Percentiles rank a stretch among this genome's conserved stretches.
Evolutionary conservation across 257 asterid species (phyloP).

Genomic region (Solanum appendiculatum): DNA sequence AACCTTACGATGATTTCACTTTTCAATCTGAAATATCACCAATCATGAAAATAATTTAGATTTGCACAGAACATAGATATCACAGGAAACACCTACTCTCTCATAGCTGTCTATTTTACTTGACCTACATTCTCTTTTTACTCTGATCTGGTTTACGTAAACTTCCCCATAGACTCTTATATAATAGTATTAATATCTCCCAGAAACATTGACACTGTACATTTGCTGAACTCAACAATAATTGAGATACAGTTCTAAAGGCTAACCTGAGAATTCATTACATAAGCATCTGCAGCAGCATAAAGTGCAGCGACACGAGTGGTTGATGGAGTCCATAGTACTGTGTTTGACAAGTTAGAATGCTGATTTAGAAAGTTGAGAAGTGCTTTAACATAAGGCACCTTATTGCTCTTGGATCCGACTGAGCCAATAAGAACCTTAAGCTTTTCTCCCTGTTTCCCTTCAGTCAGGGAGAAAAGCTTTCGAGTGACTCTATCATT

Average conservation of each 20-base stretch:
- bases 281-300: slow-evolving; percentile 91
- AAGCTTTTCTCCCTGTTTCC: slow-evolving; percentile 26
- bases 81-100: not conserved
- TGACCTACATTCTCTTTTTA: not conserved
- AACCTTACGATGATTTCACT: not conserved
- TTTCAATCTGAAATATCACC: not conserved
- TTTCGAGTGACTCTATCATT: slow-evolving; percentile 22
- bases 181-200: not conserved
- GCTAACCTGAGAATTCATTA: slow-evolving; percentile 93
- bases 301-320: slow-evolving; percentile 89
- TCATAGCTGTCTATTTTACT: not conserved
- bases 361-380: slow-evolving; percentile 48
- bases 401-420: slow-evolving; percentile 90
- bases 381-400: slow-evolving; percentile 61
- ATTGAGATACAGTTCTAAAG: not conserved
- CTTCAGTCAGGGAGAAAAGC: slow-evolving; percentile 18
- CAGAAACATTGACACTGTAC: not conserved
- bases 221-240: not conserved
- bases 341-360: slow-evolving; percentile 56
- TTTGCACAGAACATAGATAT: not conserved
- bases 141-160: not conserved
- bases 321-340: slow-evolving; percentile 96
- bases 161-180: not conserved
- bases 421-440: slow-evolving; percentile 90
- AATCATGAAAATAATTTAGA: not conserved